Conservation (phyloP, 345 rosid genomes). For the Bruguiera sexangula region DNA sequence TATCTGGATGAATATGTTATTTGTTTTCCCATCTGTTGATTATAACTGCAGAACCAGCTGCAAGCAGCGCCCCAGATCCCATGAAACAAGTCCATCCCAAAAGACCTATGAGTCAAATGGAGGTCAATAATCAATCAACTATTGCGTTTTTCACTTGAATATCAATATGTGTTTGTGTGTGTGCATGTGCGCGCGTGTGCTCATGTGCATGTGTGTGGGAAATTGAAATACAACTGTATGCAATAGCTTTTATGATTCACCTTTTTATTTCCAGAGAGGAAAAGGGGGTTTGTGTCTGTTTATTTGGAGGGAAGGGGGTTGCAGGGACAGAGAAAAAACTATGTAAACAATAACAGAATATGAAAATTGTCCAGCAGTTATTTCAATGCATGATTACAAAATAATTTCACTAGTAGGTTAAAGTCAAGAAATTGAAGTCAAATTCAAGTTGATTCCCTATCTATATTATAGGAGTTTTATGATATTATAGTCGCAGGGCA, state of each 20-base stretch:
- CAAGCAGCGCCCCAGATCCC: conserved; percentile 51
- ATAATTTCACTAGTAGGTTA: not conserved
- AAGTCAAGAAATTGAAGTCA: not conserved
- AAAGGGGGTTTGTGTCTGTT: no score
- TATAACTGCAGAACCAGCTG: conserved; percentile 40
- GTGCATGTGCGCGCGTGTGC: not conserved
- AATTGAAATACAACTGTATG: no score
- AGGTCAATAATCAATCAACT: conserved; percentile 47
- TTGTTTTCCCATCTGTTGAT: conserved; percentile 9
- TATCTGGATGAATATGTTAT: conserved; percentile 10
- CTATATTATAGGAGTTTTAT: not conserved
- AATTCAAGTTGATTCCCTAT: not conserved
- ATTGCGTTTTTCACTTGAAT: conserved; percentile 1
- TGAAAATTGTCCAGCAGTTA: no score
- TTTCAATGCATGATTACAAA: no score
- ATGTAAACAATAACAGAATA: no score
- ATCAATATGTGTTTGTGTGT: not conserved
- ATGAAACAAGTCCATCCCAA: conserved; percentile 64
- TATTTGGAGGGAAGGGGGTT: no score
- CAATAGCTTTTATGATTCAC: no score
- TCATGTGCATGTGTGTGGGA: no score
- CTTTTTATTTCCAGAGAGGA: no score
- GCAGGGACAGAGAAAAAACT: no score
- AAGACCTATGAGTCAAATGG: conserved; percentile 82
- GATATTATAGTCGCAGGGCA: not conserved